Conservation (phyloP, 495 filamentous ascomycete species). For the Neurospora terricola region DNA sequence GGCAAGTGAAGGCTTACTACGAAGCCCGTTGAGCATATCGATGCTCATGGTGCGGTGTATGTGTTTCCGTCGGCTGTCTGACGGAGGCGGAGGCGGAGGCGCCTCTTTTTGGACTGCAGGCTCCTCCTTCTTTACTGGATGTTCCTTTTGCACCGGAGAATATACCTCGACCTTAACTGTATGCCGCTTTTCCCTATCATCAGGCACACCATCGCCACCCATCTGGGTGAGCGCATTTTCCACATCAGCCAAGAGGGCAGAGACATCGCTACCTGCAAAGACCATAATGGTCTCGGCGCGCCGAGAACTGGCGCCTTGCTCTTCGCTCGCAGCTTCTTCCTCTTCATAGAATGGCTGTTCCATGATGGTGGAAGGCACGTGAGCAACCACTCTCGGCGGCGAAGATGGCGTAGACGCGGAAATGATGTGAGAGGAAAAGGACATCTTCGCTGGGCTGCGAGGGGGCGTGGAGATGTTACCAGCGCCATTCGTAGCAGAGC, state of each 20-base stretch:
- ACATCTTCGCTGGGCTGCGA: constrained; percentile 33
- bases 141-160: neutral
- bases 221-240: constrained; percentile 49
- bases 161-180: neutral
- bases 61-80: constrained; percentile 19
- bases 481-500: constrained; percentile 13
- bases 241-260: constrained; percentile 51
- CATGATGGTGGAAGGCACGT: constrained; percentile 39
- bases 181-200: constrained; percentile 1
- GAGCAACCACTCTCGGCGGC: constrained; percentile 34
- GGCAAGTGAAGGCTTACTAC: constrained; percentile 10
- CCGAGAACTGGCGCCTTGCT: constrained; percentile 1
- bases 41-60: constrained; percentile 31
- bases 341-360: constrained; percentile 35
- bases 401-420: constrained; percentile 23
- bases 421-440: constrained; percentile 17
- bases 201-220: constrained; percentile 18
- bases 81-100: neutral
- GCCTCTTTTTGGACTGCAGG: neutral
- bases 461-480: constrained; percentile 39
- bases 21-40: constrained; percentile 23
- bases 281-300: constrained; percentile 55
- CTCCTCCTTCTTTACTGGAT: constrained; percentile 6
- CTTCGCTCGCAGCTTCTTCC: constrained; percentile 9
- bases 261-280: constrained; percentile 56